Percentiles rank a stretch among this genome's conserved stretches.
These are phyloP conservation scores for Fusarium sp. DNA, from an alignment of 2,329 filamentous ascomycete genomes.

Conservation along the genomic window DNA sequence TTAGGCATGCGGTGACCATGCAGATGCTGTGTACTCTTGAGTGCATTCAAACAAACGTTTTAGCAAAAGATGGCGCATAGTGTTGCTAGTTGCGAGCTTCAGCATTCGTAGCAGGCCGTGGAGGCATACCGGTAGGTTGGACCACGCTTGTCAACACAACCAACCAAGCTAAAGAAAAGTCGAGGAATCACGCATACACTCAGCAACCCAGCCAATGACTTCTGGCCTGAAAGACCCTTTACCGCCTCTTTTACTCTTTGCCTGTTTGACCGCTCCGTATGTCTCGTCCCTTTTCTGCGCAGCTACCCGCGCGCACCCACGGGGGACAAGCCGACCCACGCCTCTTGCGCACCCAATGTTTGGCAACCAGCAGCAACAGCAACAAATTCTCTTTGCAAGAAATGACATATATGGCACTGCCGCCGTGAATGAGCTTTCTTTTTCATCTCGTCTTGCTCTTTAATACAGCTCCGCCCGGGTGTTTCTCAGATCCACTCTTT, in stretches of 20 bases:
- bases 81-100: too few species aligned
- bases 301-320: constrained; percentile 30
- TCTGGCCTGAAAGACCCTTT: neutral
- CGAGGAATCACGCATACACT: neutral
- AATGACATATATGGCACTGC: neutral
- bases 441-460: neutral
- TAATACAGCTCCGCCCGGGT: neutral
- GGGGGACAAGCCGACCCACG: constrained; percentile 23
- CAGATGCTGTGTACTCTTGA: neutral
- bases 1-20: neutral
- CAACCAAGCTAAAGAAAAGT: neutral
- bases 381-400: constrained; percentile 6
- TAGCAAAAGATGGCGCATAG: too few species aligned
- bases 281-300: constrained; percentile 11
- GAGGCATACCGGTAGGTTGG: neutral
- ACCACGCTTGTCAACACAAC: too few species aligned
- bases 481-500: constrained; percentile 9
- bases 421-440: neutral
- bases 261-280: constrained; percentile 12
- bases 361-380: neutral
- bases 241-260: constrained; percentile 12
- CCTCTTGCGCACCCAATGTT: constrained; percentile 8
- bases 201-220: neutral
- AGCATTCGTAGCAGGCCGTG: too few species aligned
- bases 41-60: neutral